These are phyloP conservation scores for Hypoxylon rickii DNA, from an alignment of 495 filamentous ascomycete species.

Conservation along the genomic window DNA sequence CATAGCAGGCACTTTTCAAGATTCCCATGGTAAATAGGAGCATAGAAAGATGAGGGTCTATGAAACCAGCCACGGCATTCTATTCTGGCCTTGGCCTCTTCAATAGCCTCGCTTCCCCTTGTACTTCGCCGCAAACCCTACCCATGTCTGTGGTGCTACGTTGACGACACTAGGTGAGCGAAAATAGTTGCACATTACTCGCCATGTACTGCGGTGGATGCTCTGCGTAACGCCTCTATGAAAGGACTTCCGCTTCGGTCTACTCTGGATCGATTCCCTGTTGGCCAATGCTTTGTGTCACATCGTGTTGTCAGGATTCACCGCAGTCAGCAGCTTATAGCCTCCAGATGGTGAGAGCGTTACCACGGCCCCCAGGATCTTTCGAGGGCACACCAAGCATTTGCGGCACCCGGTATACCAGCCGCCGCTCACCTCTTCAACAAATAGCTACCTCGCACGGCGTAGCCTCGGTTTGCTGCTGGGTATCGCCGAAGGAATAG, in stretches of 20 bases:
- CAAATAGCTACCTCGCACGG: not conserved
- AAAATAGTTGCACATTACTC: conserved; percentile 12
- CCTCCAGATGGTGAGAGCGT: too few species aligned
- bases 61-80: conserved; percentile 9
- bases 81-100: conserved; percentile 6
- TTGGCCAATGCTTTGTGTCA: conserved; percentile 22
- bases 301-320: not conserved
- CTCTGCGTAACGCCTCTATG: conserved; percentile 9
- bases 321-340: not conserved
- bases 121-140: conserved; percentile 11
- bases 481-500: conserved; percentile 31
- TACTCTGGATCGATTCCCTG: conserved; percentile 26
- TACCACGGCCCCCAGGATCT: conserved; percentile 5
- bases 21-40: too few species aligned
- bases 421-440: too few species aligned
- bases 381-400: conserved; percentile 10
- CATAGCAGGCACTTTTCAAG: too few species aligned
- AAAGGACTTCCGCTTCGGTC: conserved; percentile 25
- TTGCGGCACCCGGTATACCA: too few species aligned
- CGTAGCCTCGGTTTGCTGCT: conserved; percentile 8
- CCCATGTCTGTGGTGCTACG: conserved; percentile 8
- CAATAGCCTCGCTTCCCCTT: conserved; percentile 18
- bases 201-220: not conserved
- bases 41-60: conserved; percentile 2
- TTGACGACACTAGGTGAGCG: conserved; percentile 5